Conservation (phyloP, 1,284 basidiomycete genomes). For the Cutaneotrichosporon cavernicola region DNA sequence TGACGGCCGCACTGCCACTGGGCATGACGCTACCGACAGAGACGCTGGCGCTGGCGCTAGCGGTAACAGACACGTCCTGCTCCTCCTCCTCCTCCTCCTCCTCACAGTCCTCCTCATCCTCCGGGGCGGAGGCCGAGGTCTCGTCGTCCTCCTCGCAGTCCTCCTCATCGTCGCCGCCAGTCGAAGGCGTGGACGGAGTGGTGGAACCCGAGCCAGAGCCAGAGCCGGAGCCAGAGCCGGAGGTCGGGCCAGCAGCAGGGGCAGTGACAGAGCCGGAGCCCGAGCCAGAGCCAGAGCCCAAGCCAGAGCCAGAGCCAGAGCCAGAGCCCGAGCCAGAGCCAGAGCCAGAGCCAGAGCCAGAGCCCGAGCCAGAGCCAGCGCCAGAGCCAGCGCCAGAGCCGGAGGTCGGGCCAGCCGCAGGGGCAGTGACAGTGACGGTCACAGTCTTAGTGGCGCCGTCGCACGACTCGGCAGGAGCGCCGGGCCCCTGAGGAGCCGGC, state of each 20-base stretch:
- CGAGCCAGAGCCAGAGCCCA: neutral
- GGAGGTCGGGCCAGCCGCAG: conserved; percentile 1
- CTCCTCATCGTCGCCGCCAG: conserved; percentile 1
- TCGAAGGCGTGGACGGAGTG: neutral
- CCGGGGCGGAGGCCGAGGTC: neutral
- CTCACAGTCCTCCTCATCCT: conserved; percentile 19
- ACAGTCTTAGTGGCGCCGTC: conserved; percentile 11
- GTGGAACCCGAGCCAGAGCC: neutral
- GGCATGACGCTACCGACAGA: too few relatives aligned
- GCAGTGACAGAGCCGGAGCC: conserved; percentile 39
- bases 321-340: neutral
- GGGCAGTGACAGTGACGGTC: conserved; percentile 16
- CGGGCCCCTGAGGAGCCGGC: conserved; percentile 1
- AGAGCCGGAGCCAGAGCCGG: conserved; percentile 32
- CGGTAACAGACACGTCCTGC: too few relatives aligned
- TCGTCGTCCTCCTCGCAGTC: conserved; percentile 9
- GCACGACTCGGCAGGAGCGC: conserved; percentile 1
- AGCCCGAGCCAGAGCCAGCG: neutral
- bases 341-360: neutral
- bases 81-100: conserved; percentile 17
- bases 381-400: neutral
- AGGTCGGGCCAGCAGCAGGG: conserved; percentile 35
- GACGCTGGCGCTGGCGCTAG: too few relatives aligned
- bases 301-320: neutral
- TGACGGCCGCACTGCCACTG: too few relatives aligned